Evolutionary conservation across 495 filamentous ascomycete species (phyloP), one percentile per base, ranked within the genome.

Genomic region (Mycothermus thermophilus): DNA sequence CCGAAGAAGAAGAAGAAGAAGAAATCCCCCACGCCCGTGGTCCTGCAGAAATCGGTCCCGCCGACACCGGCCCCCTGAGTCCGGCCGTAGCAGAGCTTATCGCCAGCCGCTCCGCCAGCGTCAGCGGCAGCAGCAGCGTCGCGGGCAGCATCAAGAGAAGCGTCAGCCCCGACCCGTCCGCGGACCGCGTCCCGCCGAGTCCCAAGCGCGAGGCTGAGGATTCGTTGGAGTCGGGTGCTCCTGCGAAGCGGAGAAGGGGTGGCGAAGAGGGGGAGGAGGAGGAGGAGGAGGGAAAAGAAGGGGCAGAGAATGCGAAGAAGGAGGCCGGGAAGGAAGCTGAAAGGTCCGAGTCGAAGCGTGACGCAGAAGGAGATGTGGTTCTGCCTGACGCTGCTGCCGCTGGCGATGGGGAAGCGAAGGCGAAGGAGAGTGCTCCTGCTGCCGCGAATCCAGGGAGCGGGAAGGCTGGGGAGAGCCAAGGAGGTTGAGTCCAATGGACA

Each of bases 31-130:
- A 93, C 49, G 83, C 81, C 2, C 69, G 81, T 11, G 83, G 85
- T 0, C 88, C 90, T 0, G 72, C 79, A 8, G 68, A 81, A 38
- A 75, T 97, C 16, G 87, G 86, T 0, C 72, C 83, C 17, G 80
- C 85, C 47, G 90, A 97, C 50, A 75, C 80, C 50, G 90, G 90
- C 1, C 73, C 83, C 12, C 88, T 94, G 53, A 58, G 41, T 36
- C 54, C 55, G 0, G 56, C 45, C 0, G 33, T 38, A 2, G 44
- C 47, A 8, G 41, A 40, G 13, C 38, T 37, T 31, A 44, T 44
- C 10, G 40, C 51, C 20, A 48, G 52, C 22, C 43, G 46, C 5
- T 35, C 36, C 21, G 49, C n/a, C 40, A 46, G 26, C 41, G 16
- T 23, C 35, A 29, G 11, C 30, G 21, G 5, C 34, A 32, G 12